Conservation (phyloP, 1,284 basidiomycete species). For the Takashimella koratensis region DNA sequence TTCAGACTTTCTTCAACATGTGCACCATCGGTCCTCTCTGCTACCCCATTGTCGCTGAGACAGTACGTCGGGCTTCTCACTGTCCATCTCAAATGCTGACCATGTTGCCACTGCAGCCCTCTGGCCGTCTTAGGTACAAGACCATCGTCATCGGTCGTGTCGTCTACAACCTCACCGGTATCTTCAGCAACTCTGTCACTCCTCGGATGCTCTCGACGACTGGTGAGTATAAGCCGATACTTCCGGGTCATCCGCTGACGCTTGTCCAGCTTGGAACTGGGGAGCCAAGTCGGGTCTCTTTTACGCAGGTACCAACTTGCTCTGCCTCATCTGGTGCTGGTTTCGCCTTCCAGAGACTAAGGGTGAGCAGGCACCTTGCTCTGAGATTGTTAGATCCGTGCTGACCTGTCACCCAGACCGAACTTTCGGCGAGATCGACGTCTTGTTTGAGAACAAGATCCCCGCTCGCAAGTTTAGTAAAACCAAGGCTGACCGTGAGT, state of each 20-base stretch:
- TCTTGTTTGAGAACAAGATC: conserved; percentile 23
- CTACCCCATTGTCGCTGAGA: conserved; percentile 24
- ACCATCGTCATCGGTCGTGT: conserved; percentile 49
- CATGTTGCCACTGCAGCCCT: conserved; percentile 41
- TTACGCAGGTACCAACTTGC: conserved; percentile 28
- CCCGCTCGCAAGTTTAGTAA: conserved; percentile 25
- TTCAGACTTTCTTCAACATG: conserved; percentile 38
- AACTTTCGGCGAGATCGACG: conserved; percentile 20
- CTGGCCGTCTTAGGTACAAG: conserved; percentile 46
- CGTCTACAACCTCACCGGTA: conserved; percentile 46
- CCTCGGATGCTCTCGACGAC: conserved; percentile 1
- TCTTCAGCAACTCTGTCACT: conserved; percentile 12
- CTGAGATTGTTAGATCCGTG: too few species aligned
- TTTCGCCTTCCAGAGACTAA: not conserved
- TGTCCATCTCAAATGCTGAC: too few species aligned
- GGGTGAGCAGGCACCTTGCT: too few species aligned
- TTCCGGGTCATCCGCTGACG: not conserved
- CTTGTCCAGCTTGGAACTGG: conserved; percentile 31
- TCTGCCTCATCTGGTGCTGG: conserved; percentile 9
- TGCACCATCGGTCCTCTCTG: conserved; percentile 19
- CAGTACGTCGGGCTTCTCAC: not conserved
- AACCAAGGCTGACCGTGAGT: conserved; percentile 18
- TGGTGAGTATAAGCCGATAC: not conserved
- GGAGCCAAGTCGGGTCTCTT: conserved; percentile 36
- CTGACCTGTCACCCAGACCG: too few species aligned